phyloP scores from a whole-genome alignment of 495 filamentous ascomycete genomes.

The Penicillium fimorum region DNA sequence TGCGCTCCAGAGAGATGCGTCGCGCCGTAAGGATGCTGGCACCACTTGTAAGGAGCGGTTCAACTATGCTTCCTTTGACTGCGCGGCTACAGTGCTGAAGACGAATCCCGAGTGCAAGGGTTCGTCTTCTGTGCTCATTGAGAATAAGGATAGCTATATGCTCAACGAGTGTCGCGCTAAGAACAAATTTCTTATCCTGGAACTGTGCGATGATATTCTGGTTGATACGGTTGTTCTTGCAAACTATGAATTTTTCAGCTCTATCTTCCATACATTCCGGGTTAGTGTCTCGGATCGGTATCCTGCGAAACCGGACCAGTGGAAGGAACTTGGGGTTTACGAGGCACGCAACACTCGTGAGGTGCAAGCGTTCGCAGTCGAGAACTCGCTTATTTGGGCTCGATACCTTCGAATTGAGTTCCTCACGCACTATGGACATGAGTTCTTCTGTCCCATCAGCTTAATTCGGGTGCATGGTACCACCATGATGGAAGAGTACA shows the following conservation, averaged over 20 bases:
- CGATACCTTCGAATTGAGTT: constrained; percentile 90
- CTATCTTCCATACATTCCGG: constrained; percentile 86
- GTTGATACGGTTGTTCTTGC: constrained; percentile 94
- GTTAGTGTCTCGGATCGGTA: constrained; percentile 91
- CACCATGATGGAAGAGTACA: constrained; percentile 92
- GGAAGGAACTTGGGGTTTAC: constrained; percentile 85
- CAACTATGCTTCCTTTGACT: constrained; percentile 96
- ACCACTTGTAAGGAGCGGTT: constrained; percentile 94
- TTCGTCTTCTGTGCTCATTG: constrained; percentile 79
- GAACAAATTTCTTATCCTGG: constrained; percentile 93
- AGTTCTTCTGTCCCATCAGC: constrained; percentile 93
- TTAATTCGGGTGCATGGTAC: constrained; percentile 90
- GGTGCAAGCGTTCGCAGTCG: constrained; percentile 88
- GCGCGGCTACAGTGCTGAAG: constrained; percentile 90
- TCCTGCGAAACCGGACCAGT: constrained; percentile 87
- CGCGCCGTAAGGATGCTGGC: constrained; percentile 83
- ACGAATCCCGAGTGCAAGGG: constrained; percentile 81
- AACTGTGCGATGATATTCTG: constrained; percentile 87
- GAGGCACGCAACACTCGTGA: constrained; percentile 89
- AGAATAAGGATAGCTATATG: constrained; percentile 99
- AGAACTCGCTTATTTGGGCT: constrained; percentile 94
- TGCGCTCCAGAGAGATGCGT: constrained; percentile 42
- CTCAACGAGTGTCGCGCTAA: constrained; percentile 81
- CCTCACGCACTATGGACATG: constrained; percentile 88
- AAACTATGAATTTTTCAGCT: constrained; percentile 98